phyloP scores from a whole-genome alignment of 2,329 filamentous ascomycete species.

The Penicillium freii region DNA sequence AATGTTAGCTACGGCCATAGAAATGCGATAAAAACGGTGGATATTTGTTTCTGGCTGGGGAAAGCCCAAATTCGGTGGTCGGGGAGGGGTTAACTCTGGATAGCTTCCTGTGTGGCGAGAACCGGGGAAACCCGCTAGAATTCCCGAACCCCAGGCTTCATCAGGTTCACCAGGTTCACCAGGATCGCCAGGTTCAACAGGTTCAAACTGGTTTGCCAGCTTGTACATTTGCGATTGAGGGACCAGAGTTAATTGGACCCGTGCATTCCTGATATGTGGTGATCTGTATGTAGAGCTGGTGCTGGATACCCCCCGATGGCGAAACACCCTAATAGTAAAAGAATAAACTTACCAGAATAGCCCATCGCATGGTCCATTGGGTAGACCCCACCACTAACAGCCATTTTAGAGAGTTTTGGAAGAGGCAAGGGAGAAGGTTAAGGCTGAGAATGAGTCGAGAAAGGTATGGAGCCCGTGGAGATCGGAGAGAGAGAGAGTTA shows the following conservation, averaged over 20 bases:
- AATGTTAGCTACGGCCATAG: slow-evolving; percentile 13
- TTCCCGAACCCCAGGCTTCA: background rate
- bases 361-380: slow-evolving; percentile 27
- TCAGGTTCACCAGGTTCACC: background rate
- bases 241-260: background rate
- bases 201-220: background rate
- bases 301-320: background rate
- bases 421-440: slow-evolving; percentile 21
- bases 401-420: slow-evolving; percentile 20
- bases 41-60: background rate
- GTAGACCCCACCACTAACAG: slow-evolving; percentile 28
- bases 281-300: background rate
- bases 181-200: background rate
- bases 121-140: background rate
- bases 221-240: background rate
- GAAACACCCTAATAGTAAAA: background rate
- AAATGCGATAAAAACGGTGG: background rate
- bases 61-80: background rate
- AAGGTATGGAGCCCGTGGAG: background rate
- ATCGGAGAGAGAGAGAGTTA: background rate
- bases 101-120: background rate
- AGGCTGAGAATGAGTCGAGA: background rate
- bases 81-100: background rate
- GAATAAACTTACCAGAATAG: slow-evolving; percentile 18
- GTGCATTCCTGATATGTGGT: background rate